Base-by-base conservation (phyloP, 768 basidiomycete genomes). In the Lentinula raphanica region DNA sequence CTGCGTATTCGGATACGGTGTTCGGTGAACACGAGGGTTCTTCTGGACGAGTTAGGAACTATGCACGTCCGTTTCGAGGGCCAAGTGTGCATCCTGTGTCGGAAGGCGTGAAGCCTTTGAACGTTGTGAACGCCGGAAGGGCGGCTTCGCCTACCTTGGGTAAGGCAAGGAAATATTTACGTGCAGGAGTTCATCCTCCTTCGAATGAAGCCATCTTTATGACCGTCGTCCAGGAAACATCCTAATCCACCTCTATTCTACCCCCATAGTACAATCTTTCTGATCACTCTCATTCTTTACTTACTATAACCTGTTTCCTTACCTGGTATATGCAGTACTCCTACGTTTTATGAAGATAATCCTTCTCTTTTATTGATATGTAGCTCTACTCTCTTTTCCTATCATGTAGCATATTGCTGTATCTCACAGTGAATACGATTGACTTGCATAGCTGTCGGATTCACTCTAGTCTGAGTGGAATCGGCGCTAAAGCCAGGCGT, bases 161-260 rank as follows among this genome's bases (percentile, higher is more conserved):
- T 12, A 46, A 36, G 32, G 38, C 64, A 17, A 66, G 66, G 48
- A 63, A 57, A 17, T 68, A 65, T 38, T 45, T 76, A 54, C 66
- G 67, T 28, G 38, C 64, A 66, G 57, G 64, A 25, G 63, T 39
- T 29, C 58, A 58, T 42, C 9, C 55, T 3, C 59, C 68, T n/a
- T 51, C 54, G 7, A 58, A 36, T n/a, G 73, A 76, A 61, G 66
- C 70, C 55, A 70, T 81, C 40, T 73, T 73, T 62, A 76, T 79
- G 76, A 74, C 76, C 1, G 72, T 78, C 39, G 72, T 77, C 28
- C 74, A 72, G 54, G 79, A 80, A 59, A 73, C 70, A 11, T 67
- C 65, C 31, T 75, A 63, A 62, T n/a, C 45, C 36, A 27, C 13
- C 8, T 56, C 25, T 28, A 49, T 29, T 27, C 48, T 35, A 25